Base-by-base conservation (phyloP, 805 yeast species). In the Kazachstania kunashirensis region DNA sequence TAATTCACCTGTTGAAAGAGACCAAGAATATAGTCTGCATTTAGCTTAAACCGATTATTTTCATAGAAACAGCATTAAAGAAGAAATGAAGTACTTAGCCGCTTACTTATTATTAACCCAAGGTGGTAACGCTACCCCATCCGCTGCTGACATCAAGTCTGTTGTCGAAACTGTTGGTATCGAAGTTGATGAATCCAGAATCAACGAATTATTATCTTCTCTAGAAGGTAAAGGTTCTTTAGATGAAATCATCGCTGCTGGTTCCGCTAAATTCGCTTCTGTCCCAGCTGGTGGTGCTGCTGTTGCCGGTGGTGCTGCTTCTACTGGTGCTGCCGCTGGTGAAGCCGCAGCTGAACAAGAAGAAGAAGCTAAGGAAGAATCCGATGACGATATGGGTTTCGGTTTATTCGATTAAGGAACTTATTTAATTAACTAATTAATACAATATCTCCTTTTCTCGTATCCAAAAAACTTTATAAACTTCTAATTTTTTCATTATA, bases 41-140 rank as follows among this genome's bases (percentile, higher is more conserved):
- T n/a, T 52, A 41, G 59, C 57, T 52, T 55, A 57, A 53, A 55
- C 44, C 53, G 61, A 56, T 56, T 55, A 56, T 55, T 55, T 54
- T 54, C 49, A 39, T 37, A 38, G 33, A 26, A 41, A 18, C 25
- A n/a, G n/a, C n/a, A 36, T 30, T 34, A 33, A 41, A 18, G 17
- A 36, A 36, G 44, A 54, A 70, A 75, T 82, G 92, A 82, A 80
- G 73, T 82, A 82, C 79, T 74, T 82, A 73, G 94, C 92, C 71
- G 89, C 92, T 71, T 82, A 82, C 75, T 79, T 82, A 70, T 77
- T 82, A 70, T 79, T 82, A 67, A 80, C 70, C 62, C 83, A 81
- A 70, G 85, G 86, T 68, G 92, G 89, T 70, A 80, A 78, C 73
- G 66, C 82, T 61, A 49, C 83, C 55, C 89, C 89, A 67, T 67